phyloP scores from a whole-genome alignment of 2,329 filamentous ascomycete genomes.

The Onygenales sp. region DNA sequence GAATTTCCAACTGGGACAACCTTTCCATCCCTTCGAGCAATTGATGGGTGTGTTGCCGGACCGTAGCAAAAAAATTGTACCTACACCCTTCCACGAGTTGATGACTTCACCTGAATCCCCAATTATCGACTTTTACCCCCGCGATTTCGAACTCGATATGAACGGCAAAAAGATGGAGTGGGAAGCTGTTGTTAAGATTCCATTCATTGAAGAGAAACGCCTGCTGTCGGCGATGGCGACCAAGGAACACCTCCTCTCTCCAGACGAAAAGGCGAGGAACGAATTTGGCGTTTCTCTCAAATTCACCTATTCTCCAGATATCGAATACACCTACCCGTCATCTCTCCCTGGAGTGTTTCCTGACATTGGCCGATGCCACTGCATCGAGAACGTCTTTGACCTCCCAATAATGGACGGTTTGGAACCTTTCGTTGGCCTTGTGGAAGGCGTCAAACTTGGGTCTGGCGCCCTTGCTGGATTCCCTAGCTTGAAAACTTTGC shows the following conservation, averaged over 20 bases:
- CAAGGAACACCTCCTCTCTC: slow-evolving; percentile 66
- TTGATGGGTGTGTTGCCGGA: slow-evolving; percentile 97
- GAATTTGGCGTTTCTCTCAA: slow-evolving; percentile 87
- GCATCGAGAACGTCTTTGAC: slow-evolving; percentile 93
- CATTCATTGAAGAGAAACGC: slow-evolving; percentile 90
- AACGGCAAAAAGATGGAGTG: slow-evolving; percentile 99
- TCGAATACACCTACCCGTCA: slow-evolving; percentile 77
- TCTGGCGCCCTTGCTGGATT: slow-evolving; percentile 83
- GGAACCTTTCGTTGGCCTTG: slow-evolving; percentile 72
- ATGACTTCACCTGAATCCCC: slow-evolving; percentile 88
- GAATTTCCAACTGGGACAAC: slow-evolving; percentile 87
- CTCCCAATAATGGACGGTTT: slow-evolving; percentile 85
- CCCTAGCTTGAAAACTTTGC: slow-evolving; percentile 76
- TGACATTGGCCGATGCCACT: slow-evolving; percentile 75
- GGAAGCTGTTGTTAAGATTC: slow-evolving; percentile 98
- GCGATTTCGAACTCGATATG: slow-evolving; percentile 97
- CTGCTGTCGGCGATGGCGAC: slow-evolving; percentile 77
- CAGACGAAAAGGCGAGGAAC: slow-evolving; percentile 73
- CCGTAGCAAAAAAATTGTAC: slow-evolving; percentile 94
- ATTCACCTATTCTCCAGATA: slow-evolving; percentile 72
- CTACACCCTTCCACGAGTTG: slow-evolving; percentile 72
- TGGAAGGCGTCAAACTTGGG: slow-evolving; percentile 75
- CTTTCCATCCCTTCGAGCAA: slow-evolving; percentile 91
- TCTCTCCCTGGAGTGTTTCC: slow-evolving; percentile 85
- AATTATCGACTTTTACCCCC: slow-evolving; percentile 95